These are phyloP conservation scores for Choanephora cucurbitarum DNA, from an alignment of 371 early-diverging fungal genomes.

Conservation along the genomic window DNA sequence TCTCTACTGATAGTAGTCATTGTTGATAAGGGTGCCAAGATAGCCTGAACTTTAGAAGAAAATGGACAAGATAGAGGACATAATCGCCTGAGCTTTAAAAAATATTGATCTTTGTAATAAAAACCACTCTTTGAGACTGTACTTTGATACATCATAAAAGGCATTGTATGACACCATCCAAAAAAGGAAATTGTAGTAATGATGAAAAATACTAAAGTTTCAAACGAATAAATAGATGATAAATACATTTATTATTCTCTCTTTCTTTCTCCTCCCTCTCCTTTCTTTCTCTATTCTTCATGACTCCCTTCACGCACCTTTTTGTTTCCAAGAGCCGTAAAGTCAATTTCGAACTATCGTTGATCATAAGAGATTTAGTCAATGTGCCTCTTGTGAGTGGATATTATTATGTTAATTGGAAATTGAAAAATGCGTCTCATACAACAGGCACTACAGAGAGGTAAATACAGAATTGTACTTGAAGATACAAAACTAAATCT, in stretches of 20 bases:
- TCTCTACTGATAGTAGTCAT: constrained; percentile 24
- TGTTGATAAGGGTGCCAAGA: constrained; percentile 14
- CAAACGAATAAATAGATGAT: too few relatives aligned
- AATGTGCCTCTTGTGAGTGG: constrained; percentile 70
- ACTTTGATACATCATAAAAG: too few relatives aligned
- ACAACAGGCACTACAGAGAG: constrained; percentile 48
- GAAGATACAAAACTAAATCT: constrained; percentile 1
- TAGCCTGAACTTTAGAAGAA: constrained; percentile 19
- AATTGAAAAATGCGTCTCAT: constrained; percentile 51
- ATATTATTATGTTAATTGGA: constrained; percentile 67
- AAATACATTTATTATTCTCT: too few relatives aligned
- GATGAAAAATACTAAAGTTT: too few relatives aligned
- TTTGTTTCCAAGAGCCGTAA: constrained; percentile 62
- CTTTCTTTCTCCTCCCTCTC: background rate
- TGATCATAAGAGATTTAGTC: constrained; percentile 58
- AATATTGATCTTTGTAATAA: constrained; percentile 6
- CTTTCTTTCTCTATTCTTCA: background rate
- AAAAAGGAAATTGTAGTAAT: too few relatives aligned
- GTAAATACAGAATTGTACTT: constrained; percentile 23
- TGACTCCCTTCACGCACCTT: constrained; percentile 41
- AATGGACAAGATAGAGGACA: constrained; percentile 19
- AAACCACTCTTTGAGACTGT: background rate
- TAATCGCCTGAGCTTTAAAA: constrained; percentile 15
- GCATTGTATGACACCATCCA: too few relatives aligned
- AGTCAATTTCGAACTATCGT: constrained; percentile 52